Percentiles rank a stretch among this genome's conserved stretches.
Evolutionary conservation across 164 flowering plant species (phyloP).

Genomic region (Macadamia integrifolia): DNA sequence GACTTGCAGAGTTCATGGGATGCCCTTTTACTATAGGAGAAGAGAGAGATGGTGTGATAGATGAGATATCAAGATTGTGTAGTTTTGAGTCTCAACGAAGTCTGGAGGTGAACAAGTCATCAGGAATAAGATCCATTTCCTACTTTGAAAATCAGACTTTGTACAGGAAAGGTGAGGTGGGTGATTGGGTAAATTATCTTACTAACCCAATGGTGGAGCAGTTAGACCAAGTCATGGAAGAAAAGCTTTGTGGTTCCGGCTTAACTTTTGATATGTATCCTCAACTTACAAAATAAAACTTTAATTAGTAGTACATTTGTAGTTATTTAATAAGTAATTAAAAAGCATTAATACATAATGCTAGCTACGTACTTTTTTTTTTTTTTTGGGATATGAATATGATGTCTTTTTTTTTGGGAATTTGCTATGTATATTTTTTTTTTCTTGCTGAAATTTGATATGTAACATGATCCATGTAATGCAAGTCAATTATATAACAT

Average conservation of each 20-base stretch:
- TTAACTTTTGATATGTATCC: background rate
- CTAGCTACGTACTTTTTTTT: too few relatives aligned
- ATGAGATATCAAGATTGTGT: constrained; percentile 8
- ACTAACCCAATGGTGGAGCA: constrained; percentile 7
- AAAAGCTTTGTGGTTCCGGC: constrained; percentile 6
- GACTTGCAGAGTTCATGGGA: constrained; percentile 18
- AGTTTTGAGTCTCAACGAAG: constrained; percentile 20
- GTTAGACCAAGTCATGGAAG: constrained; percentile 7
- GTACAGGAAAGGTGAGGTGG: constrained; percentile 14
- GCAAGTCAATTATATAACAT: too few relatives aligned
- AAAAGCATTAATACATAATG: too few relatives aligned
- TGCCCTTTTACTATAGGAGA: constrained; percentile 13
- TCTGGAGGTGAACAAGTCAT: constrained; percentile 11
- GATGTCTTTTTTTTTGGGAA: too few relatives aligned
- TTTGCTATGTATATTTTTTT: too few relatives aligned
- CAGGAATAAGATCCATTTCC: background rate
- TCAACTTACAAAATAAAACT: too few relatives aligned
- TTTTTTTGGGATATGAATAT: too few relatives aligned
- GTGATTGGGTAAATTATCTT: constrained; percentile 14
- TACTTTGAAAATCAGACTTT: background rate
- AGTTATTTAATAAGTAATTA: too few relatives aligned
- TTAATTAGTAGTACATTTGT: too few relatives aligned
- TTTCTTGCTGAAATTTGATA: too few relatives aligned
- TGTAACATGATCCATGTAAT: too few relatives aligned
- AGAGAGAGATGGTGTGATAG: constrained; percentile 12